A percentile compares a stretch with the other conserved stretches of the same genome.
phyloP scores from a whole-genome alignment of 805 yeast species.

The Saccharomycopsis malanga region DNA sequence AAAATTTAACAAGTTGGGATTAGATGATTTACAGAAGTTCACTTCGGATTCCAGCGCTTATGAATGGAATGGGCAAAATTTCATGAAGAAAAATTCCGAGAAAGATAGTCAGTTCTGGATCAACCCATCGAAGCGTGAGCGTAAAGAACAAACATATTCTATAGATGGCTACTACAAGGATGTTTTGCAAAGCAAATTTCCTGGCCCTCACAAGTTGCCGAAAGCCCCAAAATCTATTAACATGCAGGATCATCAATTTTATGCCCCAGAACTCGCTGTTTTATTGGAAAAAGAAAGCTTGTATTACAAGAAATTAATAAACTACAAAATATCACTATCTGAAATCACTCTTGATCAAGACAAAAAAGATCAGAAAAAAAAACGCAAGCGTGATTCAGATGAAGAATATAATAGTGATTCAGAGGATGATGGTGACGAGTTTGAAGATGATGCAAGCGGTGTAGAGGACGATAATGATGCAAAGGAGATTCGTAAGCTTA shows the following conservation, averaged over 20 bases:
- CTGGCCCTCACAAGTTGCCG: constrained; percentile 31
- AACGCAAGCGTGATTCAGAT: constrained; percentile 9
- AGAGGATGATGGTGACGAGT: constrained; percentile 20
- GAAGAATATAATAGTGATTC: constrained; percentile 18
- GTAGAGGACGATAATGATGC: constrained; percentile 5
- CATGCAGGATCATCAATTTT: constrained; percentile 71
- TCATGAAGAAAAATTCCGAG: constrained; percentile 34
- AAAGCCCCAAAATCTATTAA: constrained; percentile 59
- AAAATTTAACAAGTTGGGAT: constrained; percentile 77
- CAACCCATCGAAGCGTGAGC: constrained; percentile 67
- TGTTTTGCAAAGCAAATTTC: constrained; percentile 37
- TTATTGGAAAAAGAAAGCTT: constrained; percentile 60
- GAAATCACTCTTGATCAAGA: constrained; percentile 55
- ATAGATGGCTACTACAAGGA: constrained; percentile 73
- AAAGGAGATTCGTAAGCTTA: constrained; percentile 21
- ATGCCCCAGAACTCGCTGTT: constrained; percentile 44
- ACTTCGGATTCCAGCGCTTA: constrained; percentile 84
- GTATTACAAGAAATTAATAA: constrained; percentile 51
- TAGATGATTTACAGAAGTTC: constrained; percentile 90
- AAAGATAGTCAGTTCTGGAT: constrained; percentile 50
- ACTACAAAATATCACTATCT: constrained; percentile 48
- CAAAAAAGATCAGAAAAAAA: constrained; percentile 23
- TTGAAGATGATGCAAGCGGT: constrained; percentile 5
- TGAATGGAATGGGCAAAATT: constrained; percentile 91
- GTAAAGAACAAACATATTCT: constrained; percentile 72